These are phyloP conservation scores for Penicillium sumatraense DNA, from an alignment of 2,329 filamentous ascomycete genomes.

Conservation along the genomic window DNA sequence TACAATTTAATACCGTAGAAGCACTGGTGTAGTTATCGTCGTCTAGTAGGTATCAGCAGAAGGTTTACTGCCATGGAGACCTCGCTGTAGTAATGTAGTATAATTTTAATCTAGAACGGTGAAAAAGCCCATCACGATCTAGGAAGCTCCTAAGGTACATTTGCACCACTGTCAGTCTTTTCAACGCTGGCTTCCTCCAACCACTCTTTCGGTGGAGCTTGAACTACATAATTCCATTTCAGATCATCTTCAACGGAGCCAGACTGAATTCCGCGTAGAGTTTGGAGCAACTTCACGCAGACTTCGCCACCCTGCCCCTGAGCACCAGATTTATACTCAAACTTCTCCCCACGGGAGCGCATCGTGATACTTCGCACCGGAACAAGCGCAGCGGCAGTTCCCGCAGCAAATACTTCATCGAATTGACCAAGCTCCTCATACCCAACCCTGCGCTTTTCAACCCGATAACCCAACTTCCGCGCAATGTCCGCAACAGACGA, in stretches of 20 bases:
- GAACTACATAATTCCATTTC: constrained; percentile 66
- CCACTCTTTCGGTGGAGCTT: constrained; percentile 38
- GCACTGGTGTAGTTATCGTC: no score
- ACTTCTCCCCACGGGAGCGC: constrained; percentile 60
- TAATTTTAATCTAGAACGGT: no score
- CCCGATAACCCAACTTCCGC: constrained; percentile 77
- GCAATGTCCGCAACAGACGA: constrained; percentile 77
- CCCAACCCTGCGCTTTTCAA: constrained; percentile 70
- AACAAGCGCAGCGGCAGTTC: constrained; percentile 88
- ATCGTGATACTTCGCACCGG: constrained; percentile 90
- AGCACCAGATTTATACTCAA: constrained; percentile 55
- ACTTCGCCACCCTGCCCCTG: constrained; percentile 64
- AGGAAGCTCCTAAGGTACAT: constrained; percentile 28
- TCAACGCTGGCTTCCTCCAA: constrained; percentile 22
- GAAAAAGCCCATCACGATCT: not conserved
- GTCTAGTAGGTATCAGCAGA: no score
- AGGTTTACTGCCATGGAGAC: no score
- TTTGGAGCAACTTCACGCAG: constrained; percentile 72
- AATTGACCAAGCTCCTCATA: constrained; percentile 68
- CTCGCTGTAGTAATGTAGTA: no score
- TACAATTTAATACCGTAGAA: no score
- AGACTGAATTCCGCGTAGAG: constrained; percentile 83
- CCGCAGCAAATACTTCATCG: constrained; percentile 85
- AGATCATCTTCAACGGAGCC: constrained; percentile 78
- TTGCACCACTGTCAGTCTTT: constrained; percentile 27